These are phyloP conservation scores for Escovopsis weberi DNA, from an alignment of 2,329 filamentous ascomycete genomes.

Conservation along the genomic window DNA sequence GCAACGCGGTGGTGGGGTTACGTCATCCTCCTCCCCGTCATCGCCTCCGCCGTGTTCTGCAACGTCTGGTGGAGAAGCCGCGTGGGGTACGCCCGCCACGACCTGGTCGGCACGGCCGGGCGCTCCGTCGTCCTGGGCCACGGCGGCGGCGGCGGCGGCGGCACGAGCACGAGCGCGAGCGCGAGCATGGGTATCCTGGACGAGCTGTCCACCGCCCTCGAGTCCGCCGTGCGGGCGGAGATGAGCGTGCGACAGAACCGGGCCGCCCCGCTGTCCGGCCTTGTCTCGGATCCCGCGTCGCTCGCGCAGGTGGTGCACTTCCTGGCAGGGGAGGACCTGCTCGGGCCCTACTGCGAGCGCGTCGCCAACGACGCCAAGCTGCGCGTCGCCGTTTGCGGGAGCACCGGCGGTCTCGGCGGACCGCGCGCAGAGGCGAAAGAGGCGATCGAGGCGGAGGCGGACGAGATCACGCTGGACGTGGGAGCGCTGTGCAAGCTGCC, in stretches of 20 bases:
- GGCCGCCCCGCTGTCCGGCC: constrained; percentile 2
- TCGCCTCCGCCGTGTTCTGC: constrained; percentile 28
- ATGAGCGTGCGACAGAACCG: constrained; percentile 1
- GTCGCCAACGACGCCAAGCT: constrained; percentile 2
- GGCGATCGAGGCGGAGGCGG: background rate
- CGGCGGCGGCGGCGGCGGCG: background rate
- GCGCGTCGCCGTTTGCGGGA: constrained; percentile 3
- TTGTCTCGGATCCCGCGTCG: constrained; percentile 6
- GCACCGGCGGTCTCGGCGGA: background rate
- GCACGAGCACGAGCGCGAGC: too few relatives aligned
- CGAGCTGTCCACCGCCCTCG: constrained; percentile 8
- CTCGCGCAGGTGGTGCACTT: constrained; percentile 6
- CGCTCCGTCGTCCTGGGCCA: too few relatives aligned
- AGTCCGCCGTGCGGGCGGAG: constrained; percentile 10
- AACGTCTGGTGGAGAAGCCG: constrained; percentile 33
- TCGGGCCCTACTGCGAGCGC: constrained; percentile 5
- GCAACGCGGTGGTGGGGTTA: constrained; percentile 39
- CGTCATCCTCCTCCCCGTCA: constrained; percentile 34
- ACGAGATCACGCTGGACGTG: constrained; percentile 6
- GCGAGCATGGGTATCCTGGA: background rate
- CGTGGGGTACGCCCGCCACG: constrained; percentile 25
- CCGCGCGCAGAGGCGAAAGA: too few relatives aligned
- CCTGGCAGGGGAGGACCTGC: constrained; percentile 6
- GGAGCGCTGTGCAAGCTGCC: constrained; percentile 7
- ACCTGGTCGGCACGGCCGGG: background rate